Base-by-base conservation (phyloP, 305 asterid species). In the Nicotiana rustica region DNA sequence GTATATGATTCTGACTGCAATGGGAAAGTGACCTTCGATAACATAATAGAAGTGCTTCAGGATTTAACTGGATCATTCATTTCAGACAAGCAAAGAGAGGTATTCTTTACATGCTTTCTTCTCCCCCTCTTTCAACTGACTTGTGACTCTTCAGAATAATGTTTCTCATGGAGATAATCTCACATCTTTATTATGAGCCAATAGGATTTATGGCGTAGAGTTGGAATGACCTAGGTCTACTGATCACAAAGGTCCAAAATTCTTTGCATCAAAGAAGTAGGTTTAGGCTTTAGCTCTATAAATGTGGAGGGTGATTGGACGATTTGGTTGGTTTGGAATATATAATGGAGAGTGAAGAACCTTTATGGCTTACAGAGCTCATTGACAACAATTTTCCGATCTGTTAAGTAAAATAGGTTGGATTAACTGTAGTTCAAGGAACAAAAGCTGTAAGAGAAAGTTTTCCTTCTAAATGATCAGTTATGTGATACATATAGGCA, bases 11-110 rank as follows among this genome's bases (percentile, higher is more conserved):
- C 97, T 18, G 95, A 92, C 86, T 79, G 92, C 89, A 91, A 91
- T 2, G 97, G 99, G 64, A 96, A 89, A 91, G 98, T 96, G 88
- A 83, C 90, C 21, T 91, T 90, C 84, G 86, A 85, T 57, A 93
- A 91, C 86, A 90, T 94, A 69, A 81, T 89, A 15, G 88, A 93
- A 83, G 96, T 93, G 87, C 93, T 94, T 68, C 89, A 67, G 62
- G 98, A 94, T 84, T 83, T 94, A 86, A 90, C 91, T 35, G 99
- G 98, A 86, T 84, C 97, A 19, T 96, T 90, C 84, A 90, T 94
- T 92, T 86, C 97, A 7, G 95, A 92, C 77, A 85, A 91, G 85
- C 97, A 93, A 87, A 91, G 95, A 85, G 95, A 93, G 97, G 99
- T 94, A 90, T 49, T 49, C 57, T 7, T 52, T 52, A 29, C 44